Conservation (phyloP, 1,284 basidiomycete species). For the Ceraceosorus guamensis region DNA sequence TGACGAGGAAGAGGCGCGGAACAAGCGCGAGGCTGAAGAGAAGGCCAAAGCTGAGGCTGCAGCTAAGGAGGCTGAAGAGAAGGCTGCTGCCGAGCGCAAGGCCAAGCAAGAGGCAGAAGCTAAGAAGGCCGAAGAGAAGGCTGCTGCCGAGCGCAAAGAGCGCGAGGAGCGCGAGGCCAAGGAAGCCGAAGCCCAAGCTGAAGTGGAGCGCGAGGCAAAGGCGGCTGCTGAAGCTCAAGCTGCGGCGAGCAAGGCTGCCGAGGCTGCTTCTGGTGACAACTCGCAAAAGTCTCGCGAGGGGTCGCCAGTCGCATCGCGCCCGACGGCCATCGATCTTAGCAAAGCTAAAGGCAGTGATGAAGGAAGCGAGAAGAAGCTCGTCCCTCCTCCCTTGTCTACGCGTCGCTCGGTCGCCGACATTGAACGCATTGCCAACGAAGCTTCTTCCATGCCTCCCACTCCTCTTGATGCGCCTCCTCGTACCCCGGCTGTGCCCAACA, state of each 20-base stretch:
- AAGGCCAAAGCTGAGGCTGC: constrained; percentile 7
- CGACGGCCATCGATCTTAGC: too few relatives aligned
- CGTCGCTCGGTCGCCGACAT: constrained; percentile 29
- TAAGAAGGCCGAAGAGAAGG: constrained; percentile 13
- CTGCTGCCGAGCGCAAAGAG: constrained; percentile 17
- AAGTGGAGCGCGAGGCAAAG: constrained; percentile 45
- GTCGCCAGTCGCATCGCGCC: too few relatives aligned
- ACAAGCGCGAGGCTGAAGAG: constrained; percentile 14
- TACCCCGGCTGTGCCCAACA: constrained; percentile 27
- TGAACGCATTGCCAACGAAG: constrained; percentile 41
- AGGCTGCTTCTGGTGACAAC: constrained; percentile 53
- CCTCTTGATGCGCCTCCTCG: constrained; percentile 24
- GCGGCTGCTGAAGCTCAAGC: constrained; percentile 53
- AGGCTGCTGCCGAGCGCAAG: constrained; percentile 3
- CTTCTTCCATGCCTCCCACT: constrained; percentile 40
- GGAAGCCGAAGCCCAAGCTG: constrained; percentile 49
- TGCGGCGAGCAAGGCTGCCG: constrained; percentile 52
- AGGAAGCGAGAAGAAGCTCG: constrained; percentile 10
- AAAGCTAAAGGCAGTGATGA: neutral
- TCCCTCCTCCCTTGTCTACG: constrained; percentile 20
- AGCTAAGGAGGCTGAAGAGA: constrained; percentile 1
- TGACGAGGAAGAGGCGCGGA: constrained; percentile 22
- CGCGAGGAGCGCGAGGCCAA: constrained; percentile 45
- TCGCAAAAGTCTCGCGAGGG: constrained; percentile 55
- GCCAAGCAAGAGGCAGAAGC: constrained; percentile 14